These are phyloP conservation scores for Trichophyton verrucosum DNA, from an alignment of 2,329 filamentous ascomycete species.

Conservation along the genomic window DNA sequence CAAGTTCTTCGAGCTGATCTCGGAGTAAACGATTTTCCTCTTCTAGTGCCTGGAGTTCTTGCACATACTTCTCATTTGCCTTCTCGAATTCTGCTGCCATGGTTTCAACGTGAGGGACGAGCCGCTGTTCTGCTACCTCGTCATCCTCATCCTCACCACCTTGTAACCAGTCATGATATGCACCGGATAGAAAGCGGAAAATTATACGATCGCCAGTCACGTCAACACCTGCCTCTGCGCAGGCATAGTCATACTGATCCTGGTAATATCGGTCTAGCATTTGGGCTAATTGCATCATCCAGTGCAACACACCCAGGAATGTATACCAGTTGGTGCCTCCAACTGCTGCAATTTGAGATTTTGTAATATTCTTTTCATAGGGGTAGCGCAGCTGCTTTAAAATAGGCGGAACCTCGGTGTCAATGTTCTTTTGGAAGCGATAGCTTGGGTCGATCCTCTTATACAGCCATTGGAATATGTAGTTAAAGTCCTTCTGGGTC, in stretches of 20 bases:
- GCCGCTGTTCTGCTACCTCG: constrained; percentile 64
- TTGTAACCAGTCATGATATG: constrained; percentile 86
- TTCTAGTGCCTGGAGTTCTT: constrained; percentile 75
- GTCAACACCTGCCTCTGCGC: constrained; percentile 75
- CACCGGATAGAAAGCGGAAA: constrained; percentile 78
- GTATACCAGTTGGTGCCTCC: constrained; percentile 96
- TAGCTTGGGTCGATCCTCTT: constrained; percentile 90
- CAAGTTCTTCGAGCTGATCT: constrained; percentile 78
- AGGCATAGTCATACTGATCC: constrained; percentile 80
- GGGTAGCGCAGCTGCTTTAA: constrained; percentile 90
- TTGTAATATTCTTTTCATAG: constrained; percentile 89
- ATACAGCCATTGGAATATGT: constrained; percentile 97
- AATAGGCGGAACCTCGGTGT: constrained; percentile 84
- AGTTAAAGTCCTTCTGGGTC: constrained; percentile 96
- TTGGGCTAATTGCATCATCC: constrained; percentile 96
- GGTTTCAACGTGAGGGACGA: constrained; percentile 69
- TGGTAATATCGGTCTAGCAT: constrained; percentile 76
- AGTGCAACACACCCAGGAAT: constrained; percentile 85
- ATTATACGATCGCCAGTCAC: constrained; percentile 84
- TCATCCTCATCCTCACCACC: constrained; percentile 83
- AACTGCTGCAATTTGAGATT: constrained; percentile 87
- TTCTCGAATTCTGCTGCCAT: constrained; percentile 84
- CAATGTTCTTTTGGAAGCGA: constrained; percentile 85
- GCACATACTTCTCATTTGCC: constrained; percentile 70
- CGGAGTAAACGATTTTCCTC: constrained; percentile 69